Conservation (phyloP, 768 basidiomycete species). For the Myochromella boudieri region DNA sequence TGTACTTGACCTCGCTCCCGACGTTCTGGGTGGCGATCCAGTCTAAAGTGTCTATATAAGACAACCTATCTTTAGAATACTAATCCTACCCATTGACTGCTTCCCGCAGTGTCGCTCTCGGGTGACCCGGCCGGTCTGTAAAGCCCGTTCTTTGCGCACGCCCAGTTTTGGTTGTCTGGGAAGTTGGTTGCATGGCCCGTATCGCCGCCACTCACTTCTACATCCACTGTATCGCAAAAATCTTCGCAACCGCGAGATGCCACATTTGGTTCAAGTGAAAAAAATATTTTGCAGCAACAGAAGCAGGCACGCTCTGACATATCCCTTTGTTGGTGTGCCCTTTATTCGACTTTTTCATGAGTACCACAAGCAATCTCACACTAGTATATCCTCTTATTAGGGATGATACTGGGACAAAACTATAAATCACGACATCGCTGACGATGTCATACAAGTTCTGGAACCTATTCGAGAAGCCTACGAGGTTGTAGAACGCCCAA, state of each 20-base stretch:
- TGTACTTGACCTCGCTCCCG: slow-evolving; percentile 7
- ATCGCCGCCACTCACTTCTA: not conserved
- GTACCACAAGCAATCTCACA: too few species aligned
- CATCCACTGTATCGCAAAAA: not conserved
- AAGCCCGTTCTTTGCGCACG: not conserved
- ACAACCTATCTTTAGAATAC: slow-evolving; percentile 9
- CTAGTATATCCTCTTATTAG: not conserved
- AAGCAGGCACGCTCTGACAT: too few species aligned
- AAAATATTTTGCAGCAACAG: not conserved
- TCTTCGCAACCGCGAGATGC: not conserved
- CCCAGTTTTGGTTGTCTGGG: not conserved
- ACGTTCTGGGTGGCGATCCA: slow-evolving; percentile 3
- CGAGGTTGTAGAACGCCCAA: too few species aligned
- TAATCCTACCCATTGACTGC: slow-evolving; percentile 3
- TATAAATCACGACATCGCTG: not conserved
- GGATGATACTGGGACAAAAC: not conserved
- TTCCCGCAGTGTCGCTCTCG: not conserved
- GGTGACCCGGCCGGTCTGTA: not conserved
- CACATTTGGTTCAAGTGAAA: not conserved
- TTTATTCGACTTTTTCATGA: not conserved
- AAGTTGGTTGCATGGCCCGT: not conserved
- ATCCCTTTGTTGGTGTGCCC: not conserved
- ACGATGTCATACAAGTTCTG: not conserved
- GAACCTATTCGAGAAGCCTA: not conserved
- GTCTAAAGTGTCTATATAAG: slow-evolving; percentile 5